These are phyloP conservation scores for Nasturtium officinale DNA, from an alignment of 345 rosid genomes.

Conservation along the genomic window DNA sequence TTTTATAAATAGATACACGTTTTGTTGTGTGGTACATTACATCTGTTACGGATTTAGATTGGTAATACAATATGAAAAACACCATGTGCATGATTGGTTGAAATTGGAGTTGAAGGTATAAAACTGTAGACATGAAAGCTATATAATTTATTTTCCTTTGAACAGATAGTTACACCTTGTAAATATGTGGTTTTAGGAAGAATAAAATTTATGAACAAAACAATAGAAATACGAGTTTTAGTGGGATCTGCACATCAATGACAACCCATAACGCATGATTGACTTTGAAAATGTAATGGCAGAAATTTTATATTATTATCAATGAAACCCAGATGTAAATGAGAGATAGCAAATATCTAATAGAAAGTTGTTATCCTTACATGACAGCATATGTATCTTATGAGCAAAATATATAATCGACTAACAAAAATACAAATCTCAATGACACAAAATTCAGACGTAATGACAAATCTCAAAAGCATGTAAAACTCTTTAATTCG, in stretches of 20 bases:
- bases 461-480: not conserved
- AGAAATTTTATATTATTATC: not conserved
- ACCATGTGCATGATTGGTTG: conserved; percentile 21
- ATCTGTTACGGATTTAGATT: not conserved
- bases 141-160: not conserved
- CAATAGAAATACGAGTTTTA: not conserved
- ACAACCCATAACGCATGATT: conserved; percentile 25
- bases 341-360: not conserved
- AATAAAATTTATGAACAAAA: not conserved
- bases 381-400: not conserved
- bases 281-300: conserved; percentile 1
- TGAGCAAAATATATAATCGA: not conserved
- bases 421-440: not conserved
- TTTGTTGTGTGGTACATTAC: not conserved
- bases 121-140: not conserved
- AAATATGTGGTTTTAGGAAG: not conserved
- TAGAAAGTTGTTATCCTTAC: not conserved
- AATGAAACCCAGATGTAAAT: not conserved
- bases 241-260: conserved; percentile 4
- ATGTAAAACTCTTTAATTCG: not conserved
- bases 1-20: not conserved
- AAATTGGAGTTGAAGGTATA: not conserved
- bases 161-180: conserved; percentile 10
- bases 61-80: not conserved
- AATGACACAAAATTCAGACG: not conserved